These are phyloP conservation scores for Zymoseptoria brevis DNA, from an alignment of 2,329 filamentous ascomycete species.

Conservation along the genomic window DNA sequence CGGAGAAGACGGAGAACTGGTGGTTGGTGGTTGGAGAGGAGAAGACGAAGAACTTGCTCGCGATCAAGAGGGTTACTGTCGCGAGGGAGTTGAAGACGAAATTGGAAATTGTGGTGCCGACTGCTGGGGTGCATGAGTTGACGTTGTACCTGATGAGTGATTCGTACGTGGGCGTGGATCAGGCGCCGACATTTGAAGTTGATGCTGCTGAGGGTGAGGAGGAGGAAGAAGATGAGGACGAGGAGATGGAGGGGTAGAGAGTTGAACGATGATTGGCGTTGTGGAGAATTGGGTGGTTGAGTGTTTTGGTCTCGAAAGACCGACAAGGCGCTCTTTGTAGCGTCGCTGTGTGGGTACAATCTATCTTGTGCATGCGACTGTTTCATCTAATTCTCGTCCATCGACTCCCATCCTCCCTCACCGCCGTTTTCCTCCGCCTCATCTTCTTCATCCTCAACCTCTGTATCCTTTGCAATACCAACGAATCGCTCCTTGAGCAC, in stretches of 20 bases:
- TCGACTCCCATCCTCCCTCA: constrained; percentile 30
- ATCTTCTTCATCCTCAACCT: constrained; percentile 55
- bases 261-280: not conserved
- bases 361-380: not conserved
- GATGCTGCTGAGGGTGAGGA: constrained; percentile 89
- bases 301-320: not conserved
- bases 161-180: constrained; percentile 92
- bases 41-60: constrained; percentile 74
- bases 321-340: not conserved
- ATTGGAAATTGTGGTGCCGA: constrained; percentile 82
- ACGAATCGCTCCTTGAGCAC: constrained; percentile 69
- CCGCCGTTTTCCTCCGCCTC: constrained; percentile 39
- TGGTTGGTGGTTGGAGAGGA: constrained; percentile 96
- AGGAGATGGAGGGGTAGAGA: constrained; percentile 27
- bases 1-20: constrained; percentile 93
- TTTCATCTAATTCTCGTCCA: constrained; percentile 28
- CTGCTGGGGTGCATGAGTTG: constrained; percentile 73
- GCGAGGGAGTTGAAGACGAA: constrained; percentile 67
- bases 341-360: not conserved
- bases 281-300: not conserved
- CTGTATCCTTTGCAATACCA: constrained; percentile 57
- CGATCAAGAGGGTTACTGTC: constrained; percentile 91
- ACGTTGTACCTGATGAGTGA: constrained; percentile 96
- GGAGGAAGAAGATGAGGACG: constrained; percentile 80
- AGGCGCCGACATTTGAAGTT: constrained; percentile 82